Percentiles rank a stretch among this genome's conserved stretches.
Conservation (phyloP, 2,329 filamentous ascomycete genomes). For the Fusarium albosuccineum region DNA sequence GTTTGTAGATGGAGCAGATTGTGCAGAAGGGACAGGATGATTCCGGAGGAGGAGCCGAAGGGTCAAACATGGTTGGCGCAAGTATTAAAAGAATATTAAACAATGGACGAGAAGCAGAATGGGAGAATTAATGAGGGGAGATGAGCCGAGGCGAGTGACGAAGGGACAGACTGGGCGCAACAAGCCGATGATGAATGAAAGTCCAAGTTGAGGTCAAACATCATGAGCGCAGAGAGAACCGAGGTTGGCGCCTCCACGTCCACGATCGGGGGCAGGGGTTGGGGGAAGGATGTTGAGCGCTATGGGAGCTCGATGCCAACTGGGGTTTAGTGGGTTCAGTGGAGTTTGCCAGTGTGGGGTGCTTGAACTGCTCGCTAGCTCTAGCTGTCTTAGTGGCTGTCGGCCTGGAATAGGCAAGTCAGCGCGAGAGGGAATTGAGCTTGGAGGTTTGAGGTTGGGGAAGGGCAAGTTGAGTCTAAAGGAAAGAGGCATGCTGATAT, state of each 20-base stretch:
- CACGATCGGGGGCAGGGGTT: conserved; percentile 31
- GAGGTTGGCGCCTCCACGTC: conserved; percentile 24
- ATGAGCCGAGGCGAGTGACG: background rate
- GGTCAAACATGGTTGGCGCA: conserved; percentile 52
- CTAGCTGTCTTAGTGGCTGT: conserved; percentile 14
- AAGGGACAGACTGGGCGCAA: background rate
- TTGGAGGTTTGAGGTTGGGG: background rate
- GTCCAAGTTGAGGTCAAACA: conserved; percentile 17
- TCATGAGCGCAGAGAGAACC: conserved; percentile 32
- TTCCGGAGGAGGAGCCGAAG: conserved; percentile 48
- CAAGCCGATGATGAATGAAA: background rate
- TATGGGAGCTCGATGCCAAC: background rate
- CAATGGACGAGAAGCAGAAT: background rate
- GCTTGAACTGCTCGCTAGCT: conserved; percentile 24
- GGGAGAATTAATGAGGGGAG: background rate
- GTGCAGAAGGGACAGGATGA: conserved; percentile 72
- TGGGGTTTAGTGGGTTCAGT: conserved; percentile 10
- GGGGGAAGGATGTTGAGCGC: background rate
- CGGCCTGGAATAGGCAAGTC: conserved; percentile 2
- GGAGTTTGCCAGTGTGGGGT: conserved; percentile 35
- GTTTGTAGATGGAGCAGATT: conserved; percentile 64
- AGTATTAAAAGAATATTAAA: no score
- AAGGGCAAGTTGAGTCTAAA: no score
- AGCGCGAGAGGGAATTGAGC: background rate
- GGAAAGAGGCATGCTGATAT: background rate